These are phyloP conservation scores for Suillus hirtellus DNA, from an alignment of 768 basidiomycete genomes.

Conservation along the genomic window DNA sequence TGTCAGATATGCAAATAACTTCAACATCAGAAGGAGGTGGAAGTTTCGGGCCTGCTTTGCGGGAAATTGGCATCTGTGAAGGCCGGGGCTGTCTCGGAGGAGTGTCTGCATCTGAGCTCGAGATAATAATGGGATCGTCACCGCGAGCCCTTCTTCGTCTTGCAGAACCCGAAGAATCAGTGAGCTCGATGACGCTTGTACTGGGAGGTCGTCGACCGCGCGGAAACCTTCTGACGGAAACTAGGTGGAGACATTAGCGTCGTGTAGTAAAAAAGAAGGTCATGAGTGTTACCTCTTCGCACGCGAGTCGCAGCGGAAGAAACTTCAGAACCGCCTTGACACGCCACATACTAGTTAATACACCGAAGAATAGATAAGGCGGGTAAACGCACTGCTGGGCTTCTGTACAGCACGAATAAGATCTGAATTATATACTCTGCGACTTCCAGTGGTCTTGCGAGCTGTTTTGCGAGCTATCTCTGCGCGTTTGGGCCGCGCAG, in stretches of 20 bases:
- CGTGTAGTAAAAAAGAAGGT: constrained; percentile 9
- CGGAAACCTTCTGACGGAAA: constrained; percentile 12
- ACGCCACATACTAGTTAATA: neutral
- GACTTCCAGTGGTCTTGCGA: constrained; percentile 7
- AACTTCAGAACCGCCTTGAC: constrained; percentile 4
- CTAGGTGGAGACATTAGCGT: constrained; percentile 15
- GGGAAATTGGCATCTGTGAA: constrained; percentile 2
- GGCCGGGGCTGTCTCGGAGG: constrained; percentile 2
- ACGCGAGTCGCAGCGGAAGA: constrained; percentile 22
- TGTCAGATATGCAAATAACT: constrained; percentile 33
- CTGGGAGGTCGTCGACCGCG: constrained; percentile 16
- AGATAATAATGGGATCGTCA: constrained; percentile 26
- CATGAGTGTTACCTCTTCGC: constrained; percentile 21
- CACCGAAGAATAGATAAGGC: constrained; percentile 2
- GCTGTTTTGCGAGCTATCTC: constrained; percentile 8
- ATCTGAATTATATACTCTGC: constrained; percentile 14
- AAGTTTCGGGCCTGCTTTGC: neutral
- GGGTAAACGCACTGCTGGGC: constrained; percentile 6
- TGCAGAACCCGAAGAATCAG: constrained; percentile 23
- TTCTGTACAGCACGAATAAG: constrained; percentile 23
- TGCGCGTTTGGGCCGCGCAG: constrained; percentile 20
- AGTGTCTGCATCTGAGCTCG: constrained; percentile 25
- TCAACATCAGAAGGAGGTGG: constrained; percentile 21
- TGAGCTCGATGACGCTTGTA: constrained; percentile 20
- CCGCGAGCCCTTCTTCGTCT: neutral